A percentile compares a stretch with the other conserved stretches of the same genome.
Evolutionary conservation across 2,329 filamentous ascomycete genomes (phyloP).

Genomic region (Sarocladiaceae sp.): DNA sequence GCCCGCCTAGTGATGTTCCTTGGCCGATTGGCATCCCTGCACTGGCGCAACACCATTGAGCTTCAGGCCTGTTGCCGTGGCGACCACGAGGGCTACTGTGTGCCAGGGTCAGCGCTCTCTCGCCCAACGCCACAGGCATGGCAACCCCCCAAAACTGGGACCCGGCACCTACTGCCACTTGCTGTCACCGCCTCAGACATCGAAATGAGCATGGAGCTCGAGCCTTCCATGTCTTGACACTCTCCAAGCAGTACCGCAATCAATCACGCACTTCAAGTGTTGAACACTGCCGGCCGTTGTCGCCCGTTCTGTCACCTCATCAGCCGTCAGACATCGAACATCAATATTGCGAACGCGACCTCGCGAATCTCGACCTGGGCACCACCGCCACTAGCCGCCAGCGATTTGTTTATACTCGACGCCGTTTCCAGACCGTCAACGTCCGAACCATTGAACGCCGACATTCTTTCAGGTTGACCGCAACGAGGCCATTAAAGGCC

Average conservation of each 20-base stretch:
- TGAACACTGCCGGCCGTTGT: background rate
- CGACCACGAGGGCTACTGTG: background rate
- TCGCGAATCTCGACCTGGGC: background rate
- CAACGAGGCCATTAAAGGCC: background rate
- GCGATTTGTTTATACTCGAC: constrained; percentile 4
- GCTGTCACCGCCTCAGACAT: constrained; percentile 2
- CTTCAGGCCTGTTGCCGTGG: background rate
- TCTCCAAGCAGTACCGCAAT: too few relatives aligned
- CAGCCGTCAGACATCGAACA: background rate
- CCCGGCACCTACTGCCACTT: background rate
- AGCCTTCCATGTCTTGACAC: constrained; percentile 2
- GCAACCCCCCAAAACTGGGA: background rate
- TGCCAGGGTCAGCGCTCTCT: background rate
- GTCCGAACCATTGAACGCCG: background rate
- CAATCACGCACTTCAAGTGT: background rate
- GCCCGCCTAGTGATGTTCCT: background rate
- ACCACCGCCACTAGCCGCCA: background rate
- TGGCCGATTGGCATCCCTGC: too few relatives aligned
- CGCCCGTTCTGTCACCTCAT: background rate
- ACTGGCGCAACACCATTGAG: too few relatives aligned
- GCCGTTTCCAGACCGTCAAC: background rate
- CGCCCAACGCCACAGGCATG: too few relatives aligned
- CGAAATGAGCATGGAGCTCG: constrained; percentile 6
- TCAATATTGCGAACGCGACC: constrained; percentile 1
- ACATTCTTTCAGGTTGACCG: constrained; percentile 3